Conservation (phyloP, 2,329 filamentous ascomycete genomes). For the Thielaviopsis musarum region DNA sequence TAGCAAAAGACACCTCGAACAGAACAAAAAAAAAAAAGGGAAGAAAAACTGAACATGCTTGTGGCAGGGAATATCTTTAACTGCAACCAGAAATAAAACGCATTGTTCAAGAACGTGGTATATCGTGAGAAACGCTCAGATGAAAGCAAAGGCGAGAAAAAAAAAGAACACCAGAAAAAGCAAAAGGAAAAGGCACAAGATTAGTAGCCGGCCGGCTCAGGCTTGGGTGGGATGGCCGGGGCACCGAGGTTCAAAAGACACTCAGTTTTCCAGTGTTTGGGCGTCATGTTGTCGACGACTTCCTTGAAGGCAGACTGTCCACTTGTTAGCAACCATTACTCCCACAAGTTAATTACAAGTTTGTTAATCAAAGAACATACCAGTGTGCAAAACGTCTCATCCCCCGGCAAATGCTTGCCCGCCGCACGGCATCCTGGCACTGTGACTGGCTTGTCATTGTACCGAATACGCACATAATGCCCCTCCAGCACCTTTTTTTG, state of each 20-base stretch:
- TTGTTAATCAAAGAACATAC: constrained; percentile 28
- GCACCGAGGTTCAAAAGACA: constrained; percentile 29
- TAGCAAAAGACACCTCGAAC: no score
- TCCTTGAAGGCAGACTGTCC: constrained; percentile 69
- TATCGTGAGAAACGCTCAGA: background rate
- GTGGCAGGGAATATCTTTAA: background rate
- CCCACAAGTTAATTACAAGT: no score
- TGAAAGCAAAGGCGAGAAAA: background rate
- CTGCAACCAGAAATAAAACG: background rate
- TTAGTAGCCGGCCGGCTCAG: constrained; percentile 36
- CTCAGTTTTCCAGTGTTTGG: constrained; percentile 52
- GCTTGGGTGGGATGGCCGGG: constrained; percentile 29
- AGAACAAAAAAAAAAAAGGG: background rate
- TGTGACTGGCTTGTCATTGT: constrained; percentile 70
- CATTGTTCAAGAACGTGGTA: background rate
- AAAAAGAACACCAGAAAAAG: background rate
- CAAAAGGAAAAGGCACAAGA: background rate
- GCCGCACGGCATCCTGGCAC: constrained; percentile 63
- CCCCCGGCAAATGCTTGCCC: constrained; percentile 72
- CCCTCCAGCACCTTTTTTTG: constrained; percentile 48
- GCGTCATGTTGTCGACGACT: constrained; percentile 82
- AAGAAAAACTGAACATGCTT: background rate
- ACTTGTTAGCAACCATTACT: background rate
- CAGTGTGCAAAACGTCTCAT: constrained; percentile 81
- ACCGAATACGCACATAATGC: constrained; percentile 79